Evolutionary conservation across 2,329 filamentous ascomycete genomes (phyloP).

Genomic region (Ilyonectria robusta): DNA sequence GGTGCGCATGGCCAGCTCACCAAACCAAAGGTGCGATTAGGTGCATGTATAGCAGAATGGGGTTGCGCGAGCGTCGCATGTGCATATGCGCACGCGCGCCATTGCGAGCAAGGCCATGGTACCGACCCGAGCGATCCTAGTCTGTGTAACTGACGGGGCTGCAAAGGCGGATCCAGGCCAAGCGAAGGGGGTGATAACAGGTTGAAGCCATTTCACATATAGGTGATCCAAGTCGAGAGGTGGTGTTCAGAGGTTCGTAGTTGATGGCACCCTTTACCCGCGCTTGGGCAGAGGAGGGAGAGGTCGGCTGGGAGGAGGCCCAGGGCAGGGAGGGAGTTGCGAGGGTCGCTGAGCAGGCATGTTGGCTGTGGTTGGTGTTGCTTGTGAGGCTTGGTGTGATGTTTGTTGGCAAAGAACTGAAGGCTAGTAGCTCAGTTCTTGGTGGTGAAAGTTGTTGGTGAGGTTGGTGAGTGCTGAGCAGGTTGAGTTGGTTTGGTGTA

Average conservation of each 20-base stretch:
- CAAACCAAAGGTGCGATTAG: slow-evolving; percentile 36
- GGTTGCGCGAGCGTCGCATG: slow-evolving; percentile 38
- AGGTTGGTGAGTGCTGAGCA: slow-evolving; percentile 31
- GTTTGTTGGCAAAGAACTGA: slow-evolving; percentile 37
- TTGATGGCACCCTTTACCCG: slow-evolving; percentile 56
- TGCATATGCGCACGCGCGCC: slow-evolving; percentile 44
- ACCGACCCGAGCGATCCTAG: slow-evolving; percentile 39
- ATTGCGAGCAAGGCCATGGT: slow-evolving; percentile 35
- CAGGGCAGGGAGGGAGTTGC: slow-evolving; percentile 77
- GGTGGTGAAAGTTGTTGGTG: slow-evolving; percentile 22
- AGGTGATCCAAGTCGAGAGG: slow-evolving; percentile 27
- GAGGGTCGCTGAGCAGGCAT: slow-evolving; percentile 75
- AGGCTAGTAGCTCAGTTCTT: slow-evolving; percentile 41
- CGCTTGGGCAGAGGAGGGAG: slow-evolving; percentile 76
- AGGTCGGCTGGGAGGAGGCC: slow-evolving; percentile 75
- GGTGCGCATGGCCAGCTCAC: slow-evolving; percentile 34
- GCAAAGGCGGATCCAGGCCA: slow-evolving; percentile 26
- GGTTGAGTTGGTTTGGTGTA: slow-evolving; percentile 21
- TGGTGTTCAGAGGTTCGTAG: slow-evolving; percentile 26
- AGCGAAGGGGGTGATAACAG: slow-evolving; percentile 12
- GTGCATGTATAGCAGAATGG: slow-evolving; percentile 41
- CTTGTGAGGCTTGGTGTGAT: slow-evolving; percentile 34
- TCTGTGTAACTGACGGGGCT: slow-evolving; percentile 38
- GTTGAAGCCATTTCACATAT: slow-evolving; percentile 28
- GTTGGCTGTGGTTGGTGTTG: slow-evolving; percentile 44